Base-by-base conservation (phyloP, 768 basidiomycete species). In the Hypsizygus marmoreus region DNA sequence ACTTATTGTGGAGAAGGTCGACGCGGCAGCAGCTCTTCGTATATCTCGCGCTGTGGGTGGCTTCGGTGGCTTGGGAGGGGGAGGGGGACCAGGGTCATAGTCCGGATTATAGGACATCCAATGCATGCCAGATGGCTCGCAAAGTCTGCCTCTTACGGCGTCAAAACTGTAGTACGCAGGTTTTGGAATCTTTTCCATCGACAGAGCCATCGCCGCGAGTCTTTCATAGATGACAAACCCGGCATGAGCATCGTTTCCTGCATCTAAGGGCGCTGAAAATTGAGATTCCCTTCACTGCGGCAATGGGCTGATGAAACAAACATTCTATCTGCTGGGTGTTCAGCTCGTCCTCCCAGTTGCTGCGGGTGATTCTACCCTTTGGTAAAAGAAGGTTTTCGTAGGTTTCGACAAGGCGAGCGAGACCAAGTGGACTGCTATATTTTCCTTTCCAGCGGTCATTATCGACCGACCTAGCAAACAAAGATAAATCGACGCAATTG, bases 11-110 rank as follows among this genome's bases (percentile, higher is more conserved):
- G 9, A 16, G 35, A 30, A 38, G 6, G 20, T 10, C 10, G 36
- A 29, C 19, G 35, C 40, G 16, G 36, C 23, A 26, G 30, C 38
- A 14, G 45, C 43, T 28, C 37, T 49, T 40, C 33, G 33, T 8
- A 51, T 9, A 23, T 41, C 40, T 46, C 41, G 42, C 24, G 38
- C 44, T 22, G 38, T 57, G 25, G 45, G 56, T 33, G 55, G 53
- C 43, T 68, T 65, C 24, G 55, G 54, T 19, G 56, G 46, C 33
- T 58, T 72, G 16, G 77, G 79, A 17, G 77, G 77, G 1, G 84
- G 82, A 0, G 74, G 79, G 6, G 83, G 85, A 1, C 86, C 87
- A 26, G 86, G 82, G 62, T 89, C 85, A 60, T 89, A 89, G 38
- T 72, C 59, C 1, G 88, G 84, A 54, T 88, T 89, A 44, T 65